Conservation (phyloP, 495 filamentous ascomycete genomes). For the Hypoxylon rickii region DNA sequence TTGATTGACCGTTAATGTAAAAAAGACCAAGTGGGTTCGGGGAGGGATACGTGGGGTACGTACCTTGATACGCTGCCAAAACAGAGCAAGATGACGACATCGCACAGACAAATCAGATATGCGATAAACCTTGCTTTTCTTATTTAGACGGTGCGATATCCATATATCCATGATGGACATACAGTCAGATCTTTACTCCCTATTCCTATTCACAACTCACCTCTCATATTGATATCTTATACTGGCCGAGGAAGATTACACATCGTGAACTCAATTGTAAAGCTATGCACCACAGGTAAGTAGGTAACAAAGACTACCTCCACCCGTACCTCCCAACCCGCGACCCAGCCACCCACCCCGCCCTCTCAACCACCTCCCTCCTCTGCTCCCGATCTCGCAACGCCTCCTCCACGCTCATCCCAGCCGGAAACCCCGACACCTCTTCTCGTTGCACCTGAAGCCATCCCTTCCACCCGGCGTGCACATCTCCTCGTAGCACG, state of each 20-base stretch:
- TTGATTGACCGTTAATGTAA: slow-evolving; percentile 23
- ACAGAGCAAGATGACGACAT: no score
- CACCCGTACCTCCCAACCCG: slow-evolving; percentile 34
- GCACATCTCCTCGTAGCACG: slow-evolving; percentile 38
- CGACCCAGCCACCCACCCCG: slow-evolving; percentile 41
- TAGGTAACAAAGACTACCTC: slow-evolving; percentile 18
- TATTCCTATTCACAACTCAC: no score
- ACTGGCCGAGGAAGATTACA: no score
- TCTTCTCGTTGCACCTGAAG: slow-evolving; percentile 50
- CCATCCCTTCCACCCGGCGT: slow-evolving; percentile 54
- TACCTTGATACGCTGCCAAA: no score
- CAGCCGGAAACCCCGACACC: slow-evolving; percentile 53
- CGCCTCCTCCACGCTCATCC: slow-evolving; percentile 61
- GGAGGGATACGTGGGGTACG: no score
- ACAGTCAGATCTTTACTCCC: slow-evolving; percentile 1
- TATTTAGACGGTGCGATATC: slow-evolving; percentile 27
- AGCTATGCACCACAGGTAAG: background rate
- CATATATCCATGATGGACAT: slow-evolving; percentile 11
- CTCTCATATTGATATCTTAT: no score
- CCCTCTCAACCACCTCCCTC: slow-evolving; percentile 44
- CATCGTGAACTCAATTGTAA: no score
- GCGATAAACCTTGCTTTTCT: slow-evolving; percentile 24
- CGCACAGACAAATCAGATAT: slow-evolving; percentile 12
- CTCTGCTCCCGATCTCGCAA: slow-evolving; percentile 53
- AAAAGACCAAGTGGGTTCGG: no score